Evolutionary conservation across 306 rosid genomes (phyloP).

Genomic region (Malus orientalis): DNA sequence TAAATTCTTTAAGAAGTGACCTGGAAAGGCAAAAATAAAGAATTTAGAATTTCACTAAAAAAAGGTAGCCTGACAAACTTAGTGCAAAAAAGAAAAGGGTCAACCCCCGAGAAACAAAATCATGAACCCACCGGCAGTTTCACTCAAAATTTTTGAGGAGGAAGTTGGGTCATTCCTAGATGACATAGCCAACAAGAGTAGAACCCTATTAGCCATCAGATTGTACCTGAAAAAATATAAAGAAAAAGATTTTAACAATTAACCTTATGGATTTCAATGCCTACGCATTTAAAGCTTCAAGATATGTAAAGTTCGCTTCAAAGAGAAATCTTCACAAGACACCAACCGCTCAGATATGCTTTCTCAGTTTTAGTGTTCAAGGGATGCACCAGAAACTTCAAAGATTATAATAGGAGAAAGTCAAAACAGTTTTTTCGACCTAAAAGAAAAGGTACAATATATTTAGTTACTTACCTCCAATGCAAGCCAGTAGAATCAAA

Average conservation of each 20-base stretch:
- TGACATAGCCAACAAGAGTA: constrained; percentile 87
- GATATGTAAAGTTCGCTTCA: background rate
- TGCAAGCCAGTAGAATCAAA: constrained; percentile 90
- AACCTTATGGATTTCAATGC: background rate
- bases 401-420: background rate
- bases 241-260: background rate
- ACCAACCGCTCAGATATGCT: background rate
- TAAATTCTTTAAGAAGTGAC: constrained; percentile 85
- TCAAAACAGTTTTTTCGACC: background rate
- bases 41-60: background rate
- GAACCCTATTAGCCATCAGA: constrained; percentile 94
- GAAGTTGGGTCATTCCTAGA: constrained; percentile 75
- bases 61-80: background rate
- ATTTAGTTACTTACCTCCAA: constrained; percentile 66
- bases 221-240: constrained; percentile 58
- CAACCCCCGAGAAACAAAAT: constrained; percentile 1
- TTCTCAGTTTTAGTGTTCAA: background rate
- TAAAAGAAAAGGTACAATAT: constrained; percentile 3
- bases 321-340: background rate
- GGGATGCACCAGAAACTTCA: background rate
- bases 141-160: constrained; percentile 71
- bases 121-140: constrained; percentile 75
- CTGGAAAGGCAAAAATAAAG: constrained; percentile 35
- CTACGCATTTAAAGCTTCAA: background rate
- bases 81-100: constrained; percentile 6